A percentile compares a stretch with the other conserved stretches of the same genome.
phyloP scores from a whole-genome alignment of 208 protist species.

The Trypanosoma mega region DNA sequence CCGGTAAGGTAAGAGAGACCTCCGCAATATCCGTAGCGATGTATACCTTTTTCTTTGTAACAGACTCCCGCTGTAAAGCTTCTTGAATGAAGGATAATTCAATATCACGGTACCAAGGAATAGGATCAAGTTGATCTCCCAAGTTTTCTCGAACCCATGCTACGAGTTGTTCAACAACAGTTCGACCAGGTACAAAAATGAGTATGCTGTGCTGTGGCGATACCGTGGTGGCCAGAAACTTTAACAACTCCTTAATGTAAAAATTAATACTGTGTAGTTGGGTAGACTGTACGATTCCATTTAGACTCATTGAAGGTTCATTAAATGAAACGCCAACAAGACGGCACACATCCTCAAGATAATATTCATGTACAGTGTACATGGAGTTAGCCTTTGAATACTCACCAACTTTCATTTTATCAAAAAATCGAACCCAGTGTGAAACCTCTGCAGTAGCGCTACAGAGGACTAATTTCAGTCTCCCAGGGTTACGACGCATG shows the following conservation, averaged over 20 bases:
- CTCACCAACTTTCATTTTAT: constrained; percentile 55
- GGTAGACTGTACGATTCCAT: constrained; percentile 44
- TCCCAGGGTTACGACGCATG: constrained; percentile 53
- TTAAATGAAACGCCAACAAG: constrained; percentile 53
- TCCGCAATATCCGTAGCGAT: constrained; percentile 97
- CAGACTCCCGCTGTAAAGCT: constrained; percentile 76
- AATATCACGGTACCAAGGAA: constrained; percentile 83
- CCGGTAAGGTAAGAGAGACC: constrained; percentile 95
- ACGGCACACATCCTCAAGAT: constrained; percentile 68
- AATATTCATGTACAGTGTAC: constrained; percentile 79
- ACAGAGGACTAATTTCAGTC: constrained; percentile 86
- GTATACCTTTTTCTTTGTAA: constrained; percentile 91
- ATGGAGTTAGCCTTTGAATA: constrained; percentile 59
- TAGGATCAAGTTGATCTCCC: constrained; percentile 66
- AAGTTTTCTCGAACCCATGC: constrained; percentile 64
- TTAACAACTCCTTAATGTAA: constrained; percentile 57
- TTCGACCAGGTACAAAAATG: constrained; percentile 93
- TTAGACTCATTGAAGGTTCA: constrained; percentile 21
- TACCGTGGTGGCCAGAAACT: constrained; percentile 52
- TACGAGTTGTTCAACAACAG: constrained; percentile 58
- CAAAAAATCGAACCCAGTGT: constrained; percentile 80
- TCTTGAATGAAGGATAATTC: constrained; percentile 89
- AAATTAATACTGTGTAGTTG: constrained; percentile 67
- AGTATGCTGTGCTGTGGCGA: constrained; percentile 80
- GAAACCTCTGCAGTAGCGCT: constrained; percentile 87